Evolutionary conservation across 805 yeast species (phyloP), one percentile per base, ranked within the genome.

Genomic region (Pichia cabralensis): DNA sequence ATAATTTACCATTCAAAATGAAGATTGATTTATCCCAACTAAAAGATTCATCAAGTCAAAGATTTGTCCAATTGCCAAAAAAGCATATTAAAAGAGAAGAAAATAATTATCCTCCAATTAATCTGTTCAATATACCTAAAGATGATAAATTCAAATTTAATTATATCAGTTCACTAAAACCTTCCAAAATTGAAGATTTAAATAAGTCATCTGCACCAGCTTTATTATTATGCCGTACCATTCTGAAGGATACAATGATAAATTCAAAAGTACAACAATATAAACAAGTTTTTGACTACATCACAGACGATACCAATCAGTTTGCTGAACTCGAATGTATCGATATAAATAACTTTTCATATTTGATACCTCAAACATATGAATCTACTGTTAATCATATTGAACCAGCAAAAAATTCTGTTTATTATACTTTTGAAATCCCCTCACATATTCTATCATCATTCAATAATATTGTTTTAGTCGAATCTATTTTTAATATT

Each of bases 301-400:
- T 71, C 5, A 48, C 55, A 2, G 54, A 45, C 4, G 36, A 46
- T 7, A 63, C 73, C 3, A 50, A 43, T 15, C 59, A 61, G 30
- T 56, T 50, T 41, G 55, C 61, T 15, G 56, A 55, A 32, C 27
- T 67, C 14, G 61, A 56, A 28, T 80, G 89, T 50, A 44, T 60
- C 11, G 72, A 74, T 42, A 55, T 64, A 2, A 47, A 55, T 6
- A 39, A 49, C 5, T 66, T 61, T 40, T 49, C 61, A 3, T 51
- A 53, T 19, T 43, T 46, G 15, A 60, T 76, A 5, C 92, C 89
- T 3, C 57, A 69, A 22, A 72, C 88, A 1, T 46, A 58, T 3
- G 36, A 43, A 2, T 77, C 85, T 0, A 69, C 82, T 1, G 44
- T 58, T 27, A 79, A 71, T n/a, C n/a, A n/a, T n/a, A 80, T 71